These are phyloP conservation scores for Fusarium bactridioides DNA, from an alignment of 2,329 filamentous ascomycete species.

Conservation along the genomic window DNA sequence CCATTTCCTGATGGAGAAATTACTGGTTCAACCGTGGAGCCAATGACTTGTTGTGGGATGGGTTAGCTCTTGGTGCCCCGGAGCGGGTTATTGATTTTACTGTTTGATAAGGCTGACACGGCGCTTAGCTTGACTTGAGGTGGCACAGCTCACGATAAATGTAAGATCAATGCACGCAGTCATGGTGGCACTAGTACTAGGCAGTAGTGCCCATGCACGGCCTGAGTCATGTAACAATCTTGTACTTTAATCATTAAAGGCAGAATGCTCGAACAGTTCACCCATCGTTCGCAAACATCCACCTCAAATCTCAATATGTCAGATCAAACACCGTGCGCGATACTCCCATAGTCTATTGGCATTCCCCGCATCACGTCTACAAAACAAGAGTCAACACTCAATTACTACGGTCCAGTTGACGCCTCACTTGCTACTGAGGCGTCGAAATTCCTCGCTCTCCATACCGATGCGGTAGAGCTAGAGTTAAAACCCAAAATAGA, in stretches of 20 bases:
- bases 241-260: fast-evolving
- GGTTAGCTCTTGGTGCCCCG: neutral
- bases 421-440: neutral
- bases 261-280: fast-evolving
- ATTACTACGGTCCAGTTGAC: neutral
- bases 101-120: neutral
- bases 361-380: neutral
- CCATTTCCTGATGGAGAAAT: neutral
- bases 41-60: neutral
- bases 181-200: neutral
- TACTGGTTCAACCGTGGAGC: neutral
- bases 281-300: fast-evolving
- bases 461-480: neutral
- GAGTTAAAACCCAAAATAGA: neutral
- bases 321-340: neutral
- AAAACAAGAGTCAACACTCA: neutral
- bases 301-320: neutral
- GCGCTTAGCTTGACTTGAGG: neutral
- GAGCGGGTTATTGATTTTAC: neutral
- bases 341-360: neutral
- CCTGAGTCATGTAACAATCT: neutral
- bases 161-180: neutral
- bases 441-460: neutral
- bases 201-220: neutral
- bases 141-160: neutral